Evolutionary conservation across 371 early-diverging fungal species (phyloP).

Genomic region (Dichotomocladium elegans): DNA sequence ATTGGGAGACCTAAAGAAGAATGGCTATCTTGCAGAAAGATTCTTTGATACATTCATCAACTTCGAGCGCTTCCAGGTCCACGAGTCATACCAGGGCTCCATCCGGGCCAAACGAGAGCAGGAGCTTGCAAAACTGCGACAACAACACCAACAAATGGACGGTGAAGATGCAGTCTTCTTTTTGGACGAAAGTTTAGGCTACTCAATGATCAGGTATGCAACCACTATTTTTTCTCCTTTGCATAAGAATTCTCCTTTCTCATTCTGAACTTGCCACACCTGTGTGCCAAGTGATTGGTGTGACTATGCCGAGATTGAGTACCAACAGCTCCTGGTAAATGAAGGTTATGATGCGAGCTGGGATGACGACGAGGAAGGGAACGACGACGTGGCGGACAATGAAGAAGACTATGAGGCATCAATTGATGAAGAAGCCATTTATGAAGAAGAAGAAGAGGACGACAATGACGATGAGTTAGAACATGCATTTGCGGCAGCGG

Average conservation of each 20-base stretch:
- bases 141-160: neutral
- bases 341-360: slow-evolving; percentile 20
- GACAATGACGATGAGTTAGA: neutral
- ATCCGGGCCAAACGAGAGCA: slow-evolving; percentile 31
- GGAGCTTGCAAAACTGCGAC: slow-evolving; percentile 8
- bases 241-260: no score
- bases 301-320: slow-evolving; percentile 37
- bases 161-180: slow-evolving; percentile 1
- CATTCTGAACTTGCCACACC: no score
- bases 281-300: slow-evolving; percentile 32
- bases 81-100: slow-evolving; percentile 37
- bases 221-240: no score
- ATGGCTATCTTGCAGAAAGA: slow-evolving; percentile 39
- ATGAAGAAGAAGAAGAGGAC: slow-evolving; percentile 1
- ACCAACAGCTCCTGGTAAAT: slow-evolving; percentile 21
- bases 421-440: neutral
- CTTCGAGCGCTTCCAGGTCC: slow-evolving; percentile 40
- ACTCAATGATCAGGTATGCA: slow-evolving; percentile 9
- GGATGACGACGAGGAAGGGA: slow-evolving; percentile 19
- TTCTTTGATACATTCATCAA: slow-evolving; percentile 49
- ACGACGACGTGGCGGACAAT: slow-evolving; percentile 15
- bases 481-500: slow-evolving; percentile 4
- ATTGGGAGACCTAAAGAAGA: slow-evolving; percentile 36
- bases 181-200: slow-evolving; percentile 17
- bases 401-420: slow-evolving; percentile 11